Evolutionary conservation across 2,329 filamentous ascomycete species (phyloP), one percentile per base, ranked within the genome.

Genomic region (Zasmidium angulare): DNA sequence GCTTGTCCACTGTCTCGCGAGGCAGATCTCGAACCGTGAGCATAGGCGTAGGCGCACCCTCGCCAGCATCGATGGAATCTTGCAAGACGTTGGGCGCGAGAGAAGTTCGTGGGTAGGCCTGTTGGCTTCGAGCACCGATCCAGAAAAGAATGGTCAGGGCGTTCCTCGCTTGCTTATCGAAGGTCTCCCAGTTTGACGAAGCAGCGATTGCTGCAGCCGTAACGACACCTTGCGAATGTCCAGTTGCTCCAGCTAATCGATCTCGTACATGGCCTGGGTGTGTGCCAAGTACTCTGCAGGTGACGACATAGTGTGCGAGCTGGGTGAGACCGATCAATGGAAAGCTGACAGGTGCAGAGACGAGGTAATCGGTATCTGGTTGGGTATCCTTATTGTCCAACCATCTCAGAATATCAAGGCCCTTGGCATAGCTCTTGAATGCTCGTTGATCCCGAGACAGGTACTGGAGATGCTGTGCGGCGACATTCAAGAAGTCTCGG

Each of bases 1-100:
- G 93, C 76, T 93, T 92, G 77, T 99, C 93, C 12, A 99, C 91
- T 67, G 96, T 90, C 47, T 88, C 84, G 70, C 89, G 86, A 0
- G 93, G 89, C 24, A 99, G 85, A 72, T 99, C 95, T 52, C 95
- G 91, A 66, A 99, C 96, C 71, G 95, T 98, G 66, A 99, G 81
- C 95, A 99, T 99, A 46, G 95, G 96, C 1, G 95, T 98, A 1
- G 96, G 95, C 4, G 84, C 85, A n/a, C 96, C 96, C 78, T 99
- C 95, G 54, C 95, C 93, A 74, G 95, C 88, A 73, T 97, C 93
- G 66, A 91, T 84, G 1, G 95, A 97, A 77, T 99, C 95, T 73
- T 93, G 91, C 55, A 99, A 84, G 72, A 93, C 91, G 48, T 86
- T 90, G 0, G 95, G 96, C 2, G 93, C 91, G 70, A 99, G 84